Evolutionary conservation across 305 asterid species (phyloP), one percentile per base, ranked within the genome.

Genomic region (Rubia tinctorum): DNA sequence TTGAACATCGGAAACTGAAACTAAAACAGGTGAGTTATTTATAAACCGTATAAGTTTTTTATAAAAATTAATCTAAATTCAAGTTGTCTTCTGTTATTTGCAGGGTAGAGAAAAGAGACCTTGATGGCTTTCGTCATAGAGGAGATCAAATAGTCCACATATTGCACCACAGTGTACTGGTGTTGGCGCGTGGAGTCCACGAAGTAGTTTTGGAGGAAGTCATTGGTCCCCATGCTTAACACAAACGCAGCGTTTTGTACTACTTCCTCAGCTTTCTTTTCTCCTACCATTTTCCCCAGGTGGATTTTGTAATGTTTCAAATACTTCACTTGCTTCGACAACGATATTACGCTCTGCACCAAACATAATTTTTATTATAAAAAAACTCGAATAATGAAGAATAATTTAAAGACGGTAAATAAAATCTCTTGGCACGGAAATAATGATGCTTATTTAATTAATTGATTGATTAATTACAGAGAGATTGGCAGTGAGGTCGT

Each of bases 401-500:
- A 49, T 10, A 25, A 62, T 7, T 62, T 22, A 60, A 10, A 23
- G 8, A 22, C 15, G 7, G 5, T 7, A 18, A 7, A 59, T n/a
- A n/a, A n/a, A 7, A 20, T 58, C 0, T 22, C 0, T 14, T 4
- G 20, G n/a, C 15, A 51, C 2, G 0, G 20, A 51, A 51, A 2
- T 12, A 51, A 51, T 51, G 17, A 2, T 53, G 4, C 14, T 44
- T 55, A 53, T 7, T 53, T 4, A 15, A 53, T 17, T 17, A 45
- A 53, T 53, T 53, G 3, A 7, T 0, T 18, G 1, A 20, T 65
- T 25, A 45, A 2, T 71, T 82, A 86, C 87, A 0, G 82, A 74
- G 69, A 82, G 71, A 73, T 79, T 79, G 73, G 87, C 84, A 0
- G 91, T 86, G 69, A 74, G 67, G 5, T 84, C 86, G 65, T 86